Base-by-base conservation (phyloP, 441 rosid genomes). In the Biscutella laevigata region DNA sequence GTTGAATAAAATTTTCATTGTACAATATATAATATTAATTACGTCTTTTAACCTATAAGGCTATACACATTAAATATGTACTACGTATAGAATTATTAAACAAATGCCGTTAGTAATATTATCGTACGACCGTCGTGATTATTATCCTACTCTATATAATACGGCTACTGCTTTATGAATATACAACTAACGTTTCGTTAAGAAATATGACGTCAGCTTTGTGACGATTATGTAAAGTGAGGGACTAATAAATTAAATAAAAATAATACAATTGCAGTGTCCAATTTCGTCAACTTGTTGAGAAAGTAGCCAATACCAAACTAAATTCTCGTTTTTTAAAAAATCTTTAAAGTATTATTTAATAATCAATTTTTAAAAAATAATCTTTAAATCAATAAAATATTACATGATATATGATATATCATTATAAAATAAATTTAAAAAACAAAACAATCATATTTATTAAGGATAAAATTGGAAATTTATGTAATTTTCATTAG, bases 261-360 rank as follows among this genome's bases (percentile, higher is more conserved):
- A 17, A 40, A 29, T 1, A 32, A 28, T 41, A 29, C 5, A 22
- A 61, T 49, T 52, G 11, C 29, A 34, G 38, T 24, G 40, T 57
- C 37, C 26, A 57, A 14, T 13, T 49, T 57, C 39, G 33, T 56
- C 62, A 57, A 64, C 58, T 64, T 57, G 64, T 42, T 64, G 24
- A 27, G 34, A 42, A 64, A 64, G 69, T 64, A 57, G 63, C 63
- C 59, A 64, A 48, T 63, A 38, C 36, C 35, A 39, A 55, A 63
- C 38, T 19, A 21, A 63, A 17, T 33, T 46, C 15, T 24, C n/a
- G 50, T 46, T 39, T 63, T 25, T 55, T n/a, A n/a, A n/a, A n/a
- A n/a, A n/a, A n/a, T n/a, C n/a, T n/a, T n/a, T n/a, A n/a, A n/a
- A n/a, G n/a, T n/a, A n/a, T n/a, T n/a, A n/a, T n/a, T n/a, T n/a